Percentiles rank a stretch among this genome's conserved stretches.
These are phyloP conservation scores for Mucor racemosus DNA, from an alignment of 371 early-diverging fungal species.

Conservation along the genomic window DNA sequence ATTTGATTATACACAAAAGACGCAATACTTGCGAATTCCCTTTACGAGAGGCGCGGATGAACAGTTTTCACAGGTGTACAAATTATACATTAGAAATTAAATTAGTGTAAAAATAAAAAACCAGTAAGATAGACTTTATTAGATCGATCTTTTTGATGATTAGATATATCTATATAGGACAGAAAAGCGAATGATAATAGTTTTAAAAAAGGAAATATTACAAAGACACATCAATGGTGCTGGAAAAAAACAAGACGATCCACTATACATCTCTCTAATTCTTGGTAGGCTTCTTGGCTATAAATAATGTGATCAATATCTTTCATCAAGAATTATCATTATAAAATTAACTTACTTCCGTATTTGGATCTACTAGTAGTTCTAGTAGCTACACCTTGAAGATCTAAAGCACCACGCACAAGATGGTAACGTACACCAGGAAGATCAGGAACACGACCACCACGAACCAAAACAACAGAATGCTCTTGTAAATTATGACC, in stretches of 20 bases:
- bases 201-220: conserved; percentile 1
- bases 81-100: too few relatives aligned
- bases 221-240: neutral
- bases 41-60: too few relatives aligned
- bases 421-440: conserved; percentile 98
- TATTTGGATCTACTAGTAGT: conserved; percentile 90
- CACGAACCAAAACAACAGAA: conserved; percentile 93
- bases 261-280: conserved; percentile 21
- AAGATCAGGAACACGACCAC: conserved; percentile 94
- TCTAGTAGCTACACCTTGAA: conserved; percentile 92
- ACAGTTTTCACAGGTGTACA: too few relatives aligned
- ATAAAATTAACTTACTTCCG: conserved; percentile 77
- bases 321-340: too few relatives aligned
- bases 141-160: too few relatives aligned
- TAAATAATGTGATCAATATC: conserved; percentile 11
- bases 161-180: too few relatives aligned
- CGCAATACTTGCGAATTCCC: too few relatives aligned
- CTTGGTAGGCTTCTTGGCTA: conserved; percentile 57
- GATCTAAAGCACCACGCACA: conserved; percentile 92
- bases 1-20: too few relatives aligned
- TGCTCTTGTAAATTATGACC: conserved; percentile 98
- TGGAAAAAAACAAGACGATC: too few relatives aligned
- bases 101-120: too few relatives aligned
- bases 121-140: too few relatives aligned
- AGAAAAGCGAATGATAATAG: too few relatives aligned